A percentile compares a stretch with the other conserved stretches of the same genome.
Conservation (phyloP, 2,329 filamentous ascomycete species). For the Talaromyces albobiverticillius region DNA sequence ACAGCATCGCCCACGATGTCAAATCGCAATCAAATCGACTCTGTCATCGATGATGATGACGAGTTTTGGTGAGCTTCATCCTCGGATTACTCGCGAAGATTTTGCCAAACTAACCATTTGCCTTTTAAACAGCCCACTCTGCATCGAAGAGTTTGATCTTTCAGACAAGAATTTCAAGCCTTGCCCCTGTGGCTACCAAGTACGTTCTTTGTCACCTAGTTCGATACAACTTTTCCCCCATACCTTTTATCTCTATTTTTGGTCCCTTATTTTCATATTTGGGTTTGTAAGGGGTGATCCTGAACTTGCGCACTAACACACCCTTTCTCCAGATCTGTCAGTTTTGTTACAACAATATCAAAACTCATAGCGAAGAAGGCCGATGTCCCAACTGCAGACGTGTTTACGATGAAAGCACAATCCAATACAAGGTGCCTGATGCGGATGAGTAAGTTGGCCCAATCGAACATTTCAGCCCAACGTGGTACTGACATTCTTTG, state of each 20-base stretch:
- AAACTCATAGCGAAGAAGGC: constrained; percentile 89
- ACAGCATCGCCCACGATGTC: constrained; percentile 37
- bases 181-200: constrained; percentile 97
- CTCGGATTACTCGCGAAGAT: neutral
- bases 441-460: constrained; percentile 75
- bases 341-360: constrained; percentile 99
- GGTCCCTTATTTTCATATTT: neutral
- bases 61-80: constrained; percentile 41
- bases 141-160: constrained; percentile 97
- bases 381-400: constrained; percentile 95
- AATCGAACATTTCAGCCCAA: neutral
- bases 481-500: constrained; percentile 10
- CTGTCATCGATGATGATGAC: constrained; percentile 50
- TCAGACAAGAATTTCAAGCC: constrained; percentile 96
- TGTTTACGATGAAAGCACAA: constrained; percentile 94
- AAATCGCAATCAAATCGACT: constrained; percentile 45
- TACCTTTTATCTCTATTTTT: neutral
- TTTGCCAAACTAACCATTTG: constrained; percentile 24
- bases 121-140: constrained; percentile 69
- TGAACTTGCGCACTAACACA: constrained; percentile 2
- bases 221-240: neutral
- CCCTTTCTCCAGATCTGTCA: constrained; percentile 78
- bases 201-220: constrained; percentile 45
- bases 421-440: constrained; percentile 94
- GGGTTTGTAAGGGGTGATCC: neutral